A percentile compares a stretch with the other conserved stretches of the same genome.
These are phyloP conservation scores for Fremontodendron californicum DNA, from an alignment of 345 rosid genomes.

Conservation along the genomic window DNA sequence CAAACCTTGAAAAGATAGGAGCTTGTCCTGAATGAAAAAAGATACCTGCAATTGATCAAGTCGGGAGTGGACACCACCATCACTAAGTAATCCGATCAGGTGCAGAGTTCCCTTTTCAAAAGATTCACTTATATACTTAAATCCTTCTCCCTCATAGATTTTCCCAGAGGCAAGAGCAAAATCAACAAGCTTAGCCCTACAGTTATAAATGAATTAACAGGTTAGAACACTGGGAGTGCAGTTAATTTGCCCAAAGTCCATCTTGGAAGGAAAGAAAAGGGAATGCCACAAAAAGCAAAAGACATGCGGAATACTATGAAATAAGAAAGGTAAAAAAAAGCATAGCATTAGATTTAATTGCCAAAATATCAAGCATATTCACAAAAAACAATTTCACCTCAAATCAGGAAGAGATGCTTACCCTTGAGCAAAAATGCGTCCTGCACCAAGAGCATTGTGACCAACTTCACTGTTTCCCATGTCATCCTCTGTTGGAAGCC, in stretches of 20 bases:
- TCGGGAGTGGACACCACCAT: slow-evolving; percentile 97
- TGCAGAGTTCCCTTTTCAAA: slow-evolving; percentile 67
- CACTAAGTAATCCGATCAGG: slow-evolving; percentile 88
- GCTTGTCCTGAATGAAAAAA: background rate
- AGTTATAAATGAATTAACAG: slow-evolving; percentile 17
- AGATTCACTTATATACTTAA: slow-evolving; percentile 59
- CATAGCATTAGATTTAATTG: background rate
- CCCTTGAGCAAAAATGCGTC: slow-evolving; percentile 95
- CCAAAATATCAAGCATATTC: background rate
- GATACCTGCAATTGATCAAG: slow-evolving; percentile 84
- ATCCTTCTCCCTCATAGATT: slow-evolving; percentile 79
- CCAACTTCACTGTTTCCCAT: slow-evolving; percentile 99
- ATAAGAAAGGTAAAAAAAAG: background rate
- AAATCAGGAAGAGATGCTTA: slow-evolving; percentile 14
- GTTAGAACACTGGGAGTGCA: background rate
- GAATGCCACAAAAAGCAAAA: background rate
- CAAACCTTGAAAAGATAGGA: background rate
- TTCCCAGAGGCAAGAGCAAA: slow-evolving; percentile 88
- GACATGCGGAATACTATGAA: background rate
- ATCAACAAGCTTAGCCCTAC: slow-evolving; percentile 51
- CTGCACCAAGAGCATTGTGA: slow-evolving; percentile 98
- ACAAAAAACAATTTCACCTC: background rate
- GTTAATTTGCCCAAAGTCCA: background rate
- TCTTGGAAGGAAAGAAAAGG: background rate
- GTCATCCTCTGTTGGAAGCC: slow-evolving; percentile 96